These are phyloP conservation scores for Hyphodiscus sp. DNA, from an alignment of 2,329 filamentous ascomycete genomes.

Conservation along the genomic window DNA sequence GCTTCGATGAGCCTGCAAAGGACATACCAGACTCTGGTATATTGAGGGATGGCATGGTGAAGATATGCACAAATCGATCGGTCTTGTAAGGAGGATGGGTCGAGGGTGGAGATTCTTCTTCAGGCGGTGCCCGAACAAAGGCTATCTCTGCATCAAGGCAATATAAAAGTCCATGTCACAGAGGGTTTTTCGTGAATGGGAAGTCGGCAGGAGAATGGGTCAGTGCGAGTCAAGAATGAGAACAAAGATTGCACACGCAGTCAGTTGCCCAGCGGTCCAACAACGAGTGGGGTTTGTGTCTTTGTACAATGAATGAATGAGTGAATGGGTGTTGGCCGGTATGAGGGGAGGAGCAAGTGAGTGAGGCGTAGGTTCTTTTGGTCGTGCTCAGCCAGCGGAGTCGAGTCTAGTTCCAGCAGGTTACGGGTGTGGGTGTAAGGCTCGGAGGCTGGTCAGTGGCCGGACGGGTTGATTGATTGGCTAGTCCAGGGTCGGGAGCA, in stretches of 20 bases:
- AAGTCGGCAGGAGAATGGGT: neutral
- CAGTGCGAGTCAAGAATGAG: neutral
- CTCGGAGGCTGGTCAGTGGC: too few species aligned
- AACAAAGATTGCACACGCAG: neutral
- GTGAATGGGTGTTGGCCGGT: too few species aligned
- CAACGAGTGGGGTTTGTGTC: too few species aligned
- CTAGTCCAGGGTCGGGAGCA: too few species aligned
- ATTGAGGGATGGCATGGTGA: conserved; percentile 46
- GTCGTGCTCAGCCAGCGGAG: too few species aligned
- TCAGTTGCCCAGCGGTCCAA: too few species aligned
- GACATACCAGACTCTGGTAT: conserved; percentile 52
- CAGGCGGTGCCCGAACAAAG: neutral
- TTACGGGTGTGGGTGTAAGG: too few species aligned
- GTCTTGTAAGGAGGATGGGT: conserved; percentile 3
- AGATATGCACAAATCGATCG: conserved; percentile 3
- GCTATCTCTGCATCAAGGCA: conserved; percentile 19
- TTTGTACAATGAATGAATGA: too few species aligned
- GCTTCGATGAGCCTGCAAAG: conserved; percentile 41
- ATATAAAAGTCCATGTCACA: conserved; percentile 15
- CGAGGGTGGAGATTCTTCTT: neutral
- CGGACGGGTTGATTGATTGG: too few species aligned
- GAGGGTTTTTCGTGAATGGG: neutral
- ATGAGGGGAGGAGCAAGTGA: too few species aligned
- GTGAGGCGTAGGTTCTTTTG: too few species aligned
- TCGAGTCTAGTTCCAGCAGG: too few species aligned